Percentiles rank a stretch among this genome's conserved stretches.
Conservation (phyloP, 2,329 filamentous ascomycete genomes). For the Pestalotiopsis sp. region DNA sequence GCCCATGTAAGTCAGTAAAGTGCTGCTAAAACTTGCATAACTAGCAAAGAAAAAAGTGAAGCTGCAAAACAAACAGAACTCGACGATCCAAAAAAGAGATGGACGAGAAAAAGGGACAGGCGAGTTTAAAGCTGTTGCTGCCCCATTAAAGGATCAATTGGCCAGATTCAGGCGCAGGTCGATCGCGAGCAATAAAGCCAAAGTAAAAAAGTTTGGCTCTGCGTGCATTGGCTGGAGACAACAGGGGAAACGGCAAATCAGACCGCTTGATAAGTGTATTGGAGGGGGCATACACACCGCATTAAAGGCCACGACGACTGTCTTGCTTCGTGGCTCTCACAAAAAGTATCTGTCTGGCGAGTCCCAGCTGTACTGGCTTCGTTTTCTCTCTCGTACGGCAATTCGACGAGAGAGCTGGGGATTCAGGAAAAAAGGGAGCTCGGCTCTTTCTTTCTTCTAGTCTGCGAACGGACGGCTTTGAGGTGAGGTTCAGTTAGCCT, state of each 20-base stretch:
- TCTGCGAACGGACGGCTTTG: constrained; percentile 8
- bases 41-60: not conserved
- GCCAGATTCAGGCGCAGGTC: not conserved
- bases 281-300: constrained; percentile 23
- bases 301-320: constrained; percentile 25
- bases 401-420: not conserved
- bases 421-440: not conserved
- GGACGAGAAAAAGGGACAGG: constrained; percentile 23
- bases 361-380: not conserved
- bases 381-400: not conserved
- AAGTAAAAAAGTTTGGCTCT: constrained; percentile 3
- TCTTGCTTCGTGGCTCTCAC: not conserved
- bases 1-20: constrained; percentile 3
- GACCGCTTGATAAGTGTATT: constrained; percentile 10
- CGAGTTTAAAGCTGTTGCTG: constrained; percentile 20
- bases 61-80: constrained; percentile 11
- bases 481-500: not conserved
- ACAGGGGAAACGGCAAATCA: constrained; percentile 11
- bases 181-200: constrained; percentile 8
- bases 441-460: not conserved
- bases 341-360: constrained; percentile 4
- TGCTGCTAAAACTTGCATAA: constrained; percentile 1
- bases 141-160: constrained; percentile 10
- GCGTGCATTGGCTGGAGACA: constrained; percentile 4
- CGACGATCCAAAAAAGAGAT: constrained; percentile 1